These are phyloP conservation scores for Carex scoparia DNA, from an alignment of 176 grass and related monocot genomes.

Conservation along the genomic window DNA sequence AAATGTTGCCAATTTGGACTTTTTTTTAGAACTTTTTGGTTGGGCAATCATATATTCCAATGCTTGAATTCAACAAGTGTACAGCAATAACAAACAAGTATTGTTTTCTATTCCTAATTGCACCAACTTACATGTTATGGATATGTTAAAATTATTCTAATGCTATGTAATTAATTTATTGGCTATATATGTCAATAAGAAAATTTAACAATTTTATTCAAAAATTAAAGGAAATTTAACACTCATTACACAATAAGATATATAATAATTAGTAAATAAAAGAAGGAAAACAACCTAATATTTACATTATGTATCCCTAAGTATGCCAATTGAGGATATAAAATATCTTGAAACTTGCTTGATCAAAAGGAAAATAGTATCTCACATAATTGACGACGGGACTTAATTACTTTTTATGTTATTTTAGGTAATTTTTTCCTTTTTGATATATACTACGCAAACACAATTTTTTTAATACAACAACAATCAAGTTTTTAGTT, in stretches of 20 bases:
- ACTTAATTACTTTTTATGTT: too few species aligned
- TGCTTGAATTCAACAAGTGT: neutral
- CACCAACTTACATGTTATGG: neutral
- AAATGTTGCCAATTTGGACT: constrained; percentile 2
- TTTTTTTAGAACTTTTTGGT: neutral
- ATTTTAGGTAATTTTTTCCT: too few species aligned
- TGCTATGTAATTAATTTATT: neutral
- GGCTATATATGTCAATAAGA: neutral
- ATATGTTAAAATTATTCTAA: neutral
- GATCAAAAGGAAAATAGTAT: too few species aligned
- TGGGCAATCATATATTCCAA: neutral
- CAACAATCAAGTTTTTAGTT: too few species aligned
- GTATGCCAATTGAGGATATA: too few species aligned
- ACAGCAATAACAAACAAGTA: neutral
- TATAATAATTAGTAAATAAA: neutral
- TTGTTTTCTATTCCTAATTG: neutral
- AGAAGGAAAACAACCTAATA: neutral
- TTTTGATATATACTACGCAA: too few species aligned
- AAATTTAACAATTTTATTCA: neutral
- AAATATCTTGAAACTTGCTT: too few species aligned
- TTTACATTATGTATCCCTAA: neutral
- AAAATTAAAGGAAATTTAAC: too few species aligned
- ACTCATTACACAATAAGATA: too few species aligned
- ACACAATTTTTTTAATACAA: too few species aligned
- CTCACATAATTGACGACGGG: too few species aligned